Conservation (phyloP, 306 rosid genomes). For the Argentina anserina region DNA sequence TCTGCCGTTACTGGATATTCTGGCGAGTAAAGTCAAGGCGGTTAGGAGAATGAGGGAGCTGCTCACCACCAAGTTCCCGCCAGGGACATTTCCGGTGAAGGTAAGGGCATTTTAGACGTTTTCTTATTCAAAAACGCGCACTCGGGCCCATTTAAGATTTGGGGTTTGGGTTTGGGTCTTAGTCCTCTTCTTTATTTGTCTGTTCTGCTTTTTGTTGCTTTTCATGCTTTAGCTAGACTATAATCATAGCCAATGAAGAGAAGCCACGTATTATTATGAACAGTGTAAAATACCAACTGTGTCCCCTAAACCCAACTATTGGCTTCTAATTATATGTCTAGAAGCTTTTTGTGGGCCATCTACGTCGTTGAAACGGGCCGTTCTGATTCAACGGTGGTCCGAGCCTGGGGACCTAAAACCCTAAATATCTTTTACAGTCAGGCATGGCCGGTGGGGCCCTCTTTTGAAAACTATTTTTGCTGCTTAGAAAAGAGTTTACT, state of each 20-base stretch:
- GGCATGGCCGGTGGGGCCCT: background rate
- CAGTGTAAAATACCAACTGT: background rate
- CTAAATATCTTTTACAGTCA: background rate
- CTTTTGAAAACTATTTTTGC: too few relatives aligned
- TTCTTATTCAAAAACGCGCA: fast-evolving
- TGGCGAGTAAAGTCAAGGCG: conserved; percentile 91
- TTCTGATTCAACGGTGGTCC: conserved; percentile 11
- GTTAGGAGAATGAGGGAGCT: conserved; percentile 88
- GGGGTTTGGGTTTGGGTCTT: conserved; percentile 13
- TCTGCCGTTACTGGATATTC: conserved; percentile 76
- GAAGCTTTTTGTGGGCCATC: conserved; percentile 33
- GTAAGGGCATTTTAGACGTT: conserved; percentile 32
- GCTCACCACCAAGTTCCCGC: conserved; percentile 92
- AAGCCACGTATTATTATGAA: background rate
- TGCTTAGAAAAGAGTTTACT: background rate
- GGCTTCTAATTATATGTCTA: background rate
- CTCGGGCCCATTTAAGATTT: background rate
- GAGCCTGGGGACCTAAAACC: background rate
- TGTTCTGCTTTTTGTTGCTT: conserved; percentile 31
- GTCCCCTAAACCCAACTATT: background rate
- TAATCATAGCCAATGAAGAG: background rate
- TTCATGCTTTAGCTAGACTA: conserved; percentile 26
- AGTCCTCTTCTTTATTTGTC: conserved; percentile 5
- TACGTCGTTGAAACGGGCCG: conserved; percentile 19
- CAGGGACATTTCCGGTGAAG: conserved; percentile 95